Evolutionary conservation across 148 eudicot species (phyloP).

Genomic region (Fagopyrum esculentum): DNA sequence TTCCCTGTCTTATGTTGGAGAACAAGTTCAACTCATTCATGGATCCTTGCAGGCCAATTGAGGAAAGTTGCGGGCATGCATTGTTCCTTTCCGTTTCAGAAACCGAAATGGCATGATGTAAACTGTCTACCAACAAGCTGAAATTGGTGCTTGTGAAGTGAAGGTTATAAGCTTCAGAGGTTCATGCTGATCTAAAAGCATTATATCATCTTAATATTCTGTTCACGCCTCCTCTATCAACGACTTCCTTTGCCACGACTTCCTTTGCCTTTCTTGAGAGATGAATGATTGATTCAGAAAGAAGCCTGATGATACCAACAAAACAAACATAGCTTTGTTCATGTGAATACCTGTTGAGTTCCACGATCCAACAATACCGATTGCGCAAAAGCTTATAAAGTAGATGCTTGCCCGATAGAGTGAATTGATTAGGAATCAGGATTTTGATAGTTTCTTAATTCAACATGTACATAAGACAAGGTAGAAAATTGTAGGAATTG

Average conservation of each 20-base stretch:
- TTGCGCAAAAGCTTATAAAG: not conserved
- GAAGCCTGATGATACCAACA: not conserved
- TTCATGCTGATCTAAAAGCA: not conserved
- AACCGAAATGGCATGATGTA: not conserved
- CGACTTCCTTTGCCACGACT: not conserved
- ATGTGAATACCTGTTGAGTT: not conserved
- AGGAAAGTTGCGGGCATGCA: not conserved
- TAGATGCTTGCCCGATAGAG: not conserved
- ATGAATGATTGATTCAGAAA: not conserved
- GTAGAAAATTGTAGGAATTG: not conserved
- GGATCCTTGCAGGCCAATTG: not conserved
- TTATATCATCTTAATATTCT: not conserved
- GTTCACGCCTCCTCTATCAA: not conserved
- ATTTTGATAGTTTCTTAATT: not conserved
- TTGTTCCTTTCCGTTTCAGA: not conserved
- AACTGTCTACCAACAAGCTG: not conserved
- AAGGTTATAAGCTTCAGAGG: not conserved
- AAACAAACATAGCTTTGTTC: not conserved
- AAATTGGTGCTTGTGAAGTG: not conserved
- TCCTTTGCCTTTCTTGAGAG: not conserved
- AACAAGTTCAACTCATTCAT: not conserved
- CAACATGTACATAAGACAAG: not conserved
- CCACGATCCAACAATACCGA: not conserved
- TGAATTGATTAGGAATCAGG: not conserved
- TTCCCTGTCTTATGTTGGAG: not conserved